phyloP scores from a whole-genome alignment of 2,329 filamentous ascomycete species.

The Fusarium sp. region DNA sequence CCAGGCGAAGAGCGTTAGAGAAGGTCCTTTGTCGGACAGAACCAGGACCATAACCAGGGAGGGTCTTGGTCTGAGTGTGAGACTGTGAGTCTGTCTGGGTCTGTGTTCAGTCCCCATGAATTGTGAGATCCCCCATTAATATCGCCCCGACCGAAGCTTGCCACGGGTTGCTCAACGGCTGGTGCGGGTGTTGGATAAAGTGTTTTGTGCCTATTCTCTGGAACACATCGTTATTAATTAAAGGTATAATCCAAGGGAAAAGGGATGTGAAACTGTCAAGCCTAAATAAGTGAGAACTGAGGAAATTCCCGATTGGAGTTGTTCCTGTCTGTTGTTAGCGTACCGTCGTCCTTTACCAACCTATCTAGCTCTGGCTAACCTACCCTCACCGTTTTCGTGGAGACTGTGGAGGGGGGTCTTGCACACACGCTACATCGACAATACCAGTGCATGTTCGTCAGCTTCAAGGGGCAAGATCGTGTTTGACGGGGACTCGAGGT shows the following conservation, averaged over 20 bases:
- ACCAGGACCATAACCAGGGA: constrained; percentile 16
- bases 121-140: constrained; percentile 29
- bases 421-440: constrained; percentile 27
- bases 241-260: not conserved
- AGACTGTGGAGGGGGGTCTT: constrained; percentile 33
- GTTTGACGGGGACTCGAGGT: constrained; percentile 3
- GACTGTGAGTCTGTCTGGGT: constrained; percentile 4
- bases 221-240: constrained; percentile 8
- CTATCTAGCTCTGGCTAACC: constrained; percentile 12
- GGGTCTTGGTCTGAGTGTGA: not conserved
- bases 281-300: not conserved
- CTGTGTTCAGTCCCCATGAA: constrained; percentile 7
- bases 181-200: constrained; percentile 32
- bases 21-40: constrained; percentile 22
- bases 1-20: constrained; percentile 11
- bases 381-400: constrained; percentile 44
- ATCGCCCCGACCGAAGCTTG: constrained; percentile 17
- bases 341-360: not conserved
- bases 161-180: constrained; percentile 28
- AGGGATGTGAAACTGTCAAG: not conserved
- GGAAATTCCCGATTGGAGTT: constrained; percentile 42
- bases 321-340: not conserved
- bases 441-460: not conserved
- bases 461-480: not conserved
- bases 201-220: constrained; percentile 21